A percentile compares a stretch with the other conserved stretches of the same genome.
These are phyloP conservation scores for Triticum timopheevii DNA, from an alignment of 176 grass and related monocot genomes.

Conservation along the genomic window DNA sequence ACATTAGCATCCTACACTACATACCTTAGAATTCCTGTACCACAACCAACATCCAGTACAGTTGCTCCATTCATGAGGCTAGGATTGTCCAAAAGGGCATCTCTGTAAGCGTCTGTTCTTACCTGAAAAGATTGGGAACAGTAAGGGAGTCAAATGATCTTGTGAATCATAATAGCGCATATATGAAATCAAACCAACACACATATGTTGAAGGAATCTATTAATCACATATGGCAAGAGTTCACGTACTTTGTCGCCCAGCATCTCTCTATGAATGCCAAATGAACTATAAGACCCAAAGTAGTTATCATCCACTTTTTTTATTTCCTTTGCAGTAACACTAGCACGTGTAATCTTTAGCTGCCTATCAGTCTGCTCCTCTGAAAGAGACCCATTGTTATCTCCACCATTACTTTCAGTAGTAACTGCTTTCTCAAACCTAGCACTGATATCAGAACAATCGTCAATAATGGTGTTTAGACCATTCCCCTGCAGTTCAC, in stretches of 20 bases:
- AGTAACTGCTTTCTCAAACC: slow-evolving; percentile 27
- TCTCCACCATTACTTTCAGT: slow-evolving; percentile 19
- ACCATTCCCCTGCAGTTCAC: slow-evolving; percentile 1
- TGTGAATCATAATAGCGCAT: background rate
- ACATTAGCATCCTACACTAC: background rate
- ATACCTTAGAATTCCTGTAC: slow-evolving; percentile 94
- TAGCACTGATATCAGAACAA: slow-evolving; percentile 25
- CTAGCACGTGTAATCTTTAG: slow-evolving; percentile 48
- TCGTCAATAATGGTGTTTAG: background rate
- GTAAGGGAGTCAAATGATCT: background rate
- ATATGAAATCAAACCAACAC: background rate
- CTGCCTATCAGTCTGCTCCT: slow-evolving; percentile 47
- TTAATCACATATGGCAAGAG: background rate
- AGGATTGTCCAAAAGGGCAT: slow-evolving; percentile 75
- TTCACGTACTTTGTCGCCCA: slow-evolving; percentile 74
- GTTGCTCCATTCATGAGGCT: slow-evolving; percentile 63
- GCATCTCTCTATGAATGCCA: slow-evolving; percentile 96
- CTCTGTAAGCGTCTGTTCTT: slow-evolving; percentile 89
- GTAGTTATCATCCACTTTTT: slow-evolving; percentile 80
- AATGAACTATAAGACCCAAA: slow-evolving; percentile 92
- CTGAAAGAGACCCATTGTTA: background rate
- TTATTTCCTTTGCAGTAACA: slow-evolving; percentile 65
- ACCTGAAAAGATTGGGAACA: slow-evolving; percentile 49
- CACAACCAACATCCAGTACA: slow-evolving; percentile 98
- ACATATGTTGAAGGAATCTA: background rate